A percentile compares a stretch with the other conserved stretches of the same genome.
phyloP scores from a whole-genome alignment of 1,139 yeast species.

The Candida tunisiensis region DNA sequence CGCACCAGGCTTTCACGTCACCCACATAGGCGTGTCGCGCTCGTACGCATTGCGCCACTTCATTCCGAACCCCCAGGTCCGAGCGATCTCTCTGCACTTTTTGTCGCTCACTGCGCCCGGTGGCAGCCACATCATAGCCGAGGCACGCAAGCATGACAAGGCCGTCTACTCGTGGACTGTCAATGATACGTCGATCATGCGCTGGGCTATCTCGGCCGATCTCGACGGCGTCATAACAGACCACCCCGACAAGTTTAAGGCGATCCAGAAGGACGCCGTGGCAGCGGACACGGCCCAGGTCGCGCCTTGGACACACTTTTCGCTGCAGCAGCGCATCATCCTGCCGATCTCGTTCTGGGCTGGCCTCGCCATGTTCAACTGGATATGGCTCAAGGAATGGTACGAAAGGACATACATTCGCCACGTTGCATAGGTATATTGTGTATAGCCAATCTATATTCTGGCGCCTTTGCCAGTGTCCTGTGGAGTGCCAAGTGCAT shows the following conservation, averaged over 20 bases:
- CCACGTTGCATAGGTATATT: too few species aligned
- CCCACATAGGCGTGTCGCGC: slow-evolving; percentile 35
- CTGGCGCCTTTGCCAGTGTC: too few species aligned
- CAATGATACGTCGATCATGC: slow-evolving; percentile 29
- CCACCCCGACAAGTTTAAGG: slow-evolving; percentile 23
- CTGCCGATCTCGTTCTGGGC: too few species aligned
- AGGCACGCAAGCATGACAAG: slow-evolving; percentile 26
- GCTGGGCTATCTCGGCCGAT: slow-evolving; percentile 28
- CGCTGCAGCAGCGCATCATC: too few species aligned
- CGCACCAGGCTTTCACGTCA: slow-evolving; percentile 28
- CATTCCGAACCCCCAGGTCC: slow-evolving; percentile 20
- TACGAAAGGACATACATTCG: too few species aligned
- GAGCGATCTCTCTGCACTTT: slow-evolving; percentile 27
- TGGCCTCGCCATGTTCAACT: too few species aligned
- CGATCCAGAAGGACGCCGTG: too few species aligned
- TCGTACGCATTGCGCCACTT: slow-evolving; percentile 18
- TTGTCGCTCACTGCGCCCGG: slow-evolving; percentile 25
- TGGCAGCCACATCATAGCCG: slow-evolving; percentile 21
- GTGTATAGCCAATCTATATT: too few species aligned
- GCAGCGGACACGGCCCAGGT: too few species aligned
- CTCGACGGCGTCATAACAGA: slow-evolving; percentile 51
- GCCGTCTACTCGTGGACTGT: slow-evolving; percentile 73
- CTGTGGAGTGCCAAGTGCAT: not conserved
- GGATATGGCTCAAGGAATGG: too few species aligned
- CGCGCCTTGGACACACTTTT: too few species aligned